Conservation (phyloP, 2,329 filamentous ascomycete species). For the Arthrobotrys conoides region DNA sequence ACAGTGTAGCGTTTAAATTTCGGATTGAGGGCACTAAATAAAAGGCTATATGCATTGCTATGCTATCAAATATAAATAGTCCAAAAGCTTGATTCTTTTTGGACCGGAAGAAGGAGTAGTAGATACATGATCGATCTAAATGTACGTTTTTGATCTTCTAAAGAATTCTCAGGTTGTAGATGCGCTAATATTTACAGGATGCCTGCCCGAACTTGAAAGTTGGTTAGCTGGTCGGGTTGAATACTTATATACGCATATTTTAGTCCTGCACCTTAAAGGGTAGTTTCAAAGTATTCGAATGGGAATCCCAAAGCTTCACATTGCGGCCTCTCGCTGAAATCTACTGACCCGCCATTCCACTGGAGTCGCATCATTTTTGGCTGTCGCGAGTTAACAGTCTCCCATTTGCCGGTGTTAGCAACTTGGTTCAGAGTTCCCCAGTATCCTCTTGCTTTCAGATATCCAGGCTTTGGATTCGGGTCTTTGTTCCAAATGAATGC, state of each 20-base stretch:
- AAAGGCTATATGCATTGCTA: too few species aligned
- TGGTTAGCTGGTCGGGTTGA: too few species aligned
- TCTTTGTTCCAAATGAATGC: slow-evolving; percentile 66
- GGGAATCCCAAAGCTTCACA: slow-evolving; percentile 40
- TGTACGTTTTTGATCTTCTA: too few species aligned
- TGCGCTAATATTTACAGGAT: too few species aligned
- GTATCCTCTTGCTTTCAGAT: slow-evolving; percentile 65
- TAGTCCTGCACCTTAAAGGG: neutral
- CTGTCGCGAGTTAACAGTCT: slow-evolving; percentile 35
- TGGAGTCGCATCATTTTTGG: slow-evolving; percentile 41
- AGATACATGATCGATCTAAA: too few species aligned
- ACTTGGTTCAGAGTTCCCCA: slow-evolving; percentile 64
- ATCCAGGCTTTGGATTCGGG: slow-evolving; percentile 65
- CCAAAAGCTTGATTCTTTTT: too few species aligned
- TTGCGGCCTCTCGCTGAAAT: slow-evolving; percentile 25
- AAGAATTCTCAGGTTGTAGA: neutral
- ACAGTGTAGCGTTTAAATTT: neutral
- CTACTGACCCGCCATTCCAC: slow-evolving; percentile 35
- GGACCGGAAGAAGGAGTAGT: too few species aligned
- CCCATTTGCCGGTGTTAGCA: slow-evolving; percentile 65
- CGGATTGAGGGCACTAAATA: neutral
- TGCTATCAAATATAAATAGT: too few species aligned
- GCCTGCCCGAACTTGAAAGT: neutral
- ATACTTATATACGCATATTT: neutral
- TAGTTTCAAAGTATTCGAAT: slow-evolving; percentile 38